Conservation (phyloP, 305 asterid genomes). For the Fraxinus dipetala region DNA sequence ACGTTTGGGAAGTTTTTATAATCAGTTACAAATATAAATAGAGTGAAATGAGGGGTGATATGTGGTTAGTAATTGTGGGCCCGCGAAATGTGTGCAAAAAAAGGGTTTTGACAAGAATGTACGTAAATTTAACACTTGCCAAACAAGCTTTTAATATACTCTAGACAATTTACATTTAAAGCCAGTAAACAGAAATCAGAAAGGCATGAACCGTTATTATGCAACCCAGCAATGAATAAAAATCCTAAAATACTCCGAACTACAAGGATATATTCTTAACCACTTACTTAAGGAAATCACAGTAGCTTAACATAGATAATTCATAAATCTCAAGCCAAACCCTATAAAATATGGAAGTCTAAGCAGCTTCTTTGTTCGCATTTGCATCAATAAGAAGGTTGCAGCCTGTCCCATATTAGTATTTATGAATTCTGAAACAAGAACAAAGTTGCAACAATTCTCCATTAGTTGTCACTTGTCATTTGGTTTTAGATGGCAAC, state of each 20-base stretch:
- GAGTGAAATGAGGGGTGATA: too few relatives aligned
- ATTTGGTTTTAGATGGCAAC: neutral
- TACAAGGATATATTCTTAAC: neutral
- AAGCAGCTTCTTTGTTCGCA: neutral
- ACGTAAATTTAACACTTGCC: too few relatives aligned
- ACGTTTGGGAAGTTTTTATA: too few relatives aligned
- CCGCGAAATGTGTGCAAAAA: too few relatives aligned
- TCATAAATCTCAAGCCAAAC: neutral
- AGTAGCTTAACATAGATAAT: neutral
- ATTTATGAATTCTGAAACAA: neutral
- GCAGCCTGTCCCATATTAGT: neutral
- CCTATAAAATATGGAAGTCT: too few relatives aligned
- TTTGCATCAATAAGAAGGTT: neutral
- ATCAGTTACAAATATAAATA: too few relatives aligned
- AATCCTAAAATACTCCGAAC: neutral
- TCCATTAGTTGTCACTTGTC: neutral
- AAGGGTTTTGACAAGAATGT: too few relatives aligned
- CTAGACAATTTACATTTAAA: too few relatives aligned
- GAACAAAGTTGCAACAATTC: neutral
- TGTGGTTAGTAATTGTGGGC: too few relatives aligned
- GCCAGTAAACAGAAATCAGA: neutral
- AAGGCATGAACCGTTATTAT: neutral
- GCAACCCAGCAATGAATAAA: neutral
- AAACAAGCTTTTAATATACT: too few relatives aligned
- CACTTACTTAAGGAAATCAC: neutral